phyloP scores from a whole-genome alignment of 805 yeast genomes.

The Naumovozyma baii region DNA sequence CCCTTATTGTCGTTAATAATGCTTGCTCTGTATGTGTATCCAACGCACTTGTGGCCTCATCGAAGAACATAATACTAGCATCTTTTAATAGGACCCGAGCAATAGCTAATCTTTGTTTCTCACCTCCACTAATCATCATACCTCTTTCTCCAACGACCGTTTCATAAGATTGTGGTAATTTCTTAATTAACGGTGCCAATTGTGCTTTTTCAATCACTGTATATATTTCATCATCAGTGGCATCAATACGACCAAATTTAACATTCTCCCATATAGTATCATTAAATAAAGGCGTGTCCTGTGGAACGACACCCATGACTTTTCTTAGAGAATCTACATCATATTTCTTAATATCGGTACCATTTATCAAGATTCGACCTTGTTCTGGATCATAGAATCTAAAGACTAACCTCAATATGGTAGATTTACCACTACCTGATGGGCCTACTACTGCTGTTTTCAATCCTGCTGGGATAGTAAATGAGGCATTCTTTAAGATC shows the following conservation, averaged over 20 bases:
- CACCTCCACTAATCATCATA: conserved; percentile 99
- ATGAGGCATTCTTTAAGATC: conserved; percentile 69
- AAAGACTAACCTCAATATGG: conserved; percentile 72
- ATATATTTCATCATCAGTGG: conserved; percentile 62
- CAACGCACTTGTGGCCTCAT: conserved; percentile 92
- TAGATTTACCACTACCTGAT: conserved; percentile 91
- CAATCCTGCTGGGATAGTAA: conserved; percentile 80
- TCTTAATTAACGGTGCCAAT: conserved; percentile 49
- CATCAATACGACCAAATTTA: conserved; percentile 69
- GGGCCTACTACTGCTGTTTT: conserved; percentile 95
- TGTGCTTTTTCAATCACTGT: conserved; percentile 61
- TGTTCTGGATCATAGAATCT: conserved; percentile 76
- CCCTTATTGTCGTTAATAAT: conserved; percentile 61
- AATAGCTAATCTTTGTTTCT: conserved; percentile 89
- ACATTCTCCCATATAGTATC: conserved; percentile 83
- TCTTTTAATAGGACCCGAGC: conserved; percentile 80
- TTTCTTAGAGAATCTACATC: conserved; percentile 65
- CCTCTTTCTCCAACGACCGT: conserved; percentile 96
- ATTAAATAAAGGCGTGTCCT: conserved; percentile 92
- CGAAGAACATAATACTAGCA: conserved; percentile 87
- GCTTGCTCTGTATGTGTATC: conserved; percentile 95
- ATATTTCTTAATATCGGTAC: conserved; percentile 72
- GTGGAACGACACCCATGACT: conserved; percentile 89
- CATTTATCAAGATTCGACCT: conserved; percentile 79
- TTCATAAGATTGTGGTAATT: conserved; percentile 72